These are phyloP conservation scores for Silene uniflora DNA, from an alignment of 148 eudicot species.

Conservation along the genomic window DNA sequence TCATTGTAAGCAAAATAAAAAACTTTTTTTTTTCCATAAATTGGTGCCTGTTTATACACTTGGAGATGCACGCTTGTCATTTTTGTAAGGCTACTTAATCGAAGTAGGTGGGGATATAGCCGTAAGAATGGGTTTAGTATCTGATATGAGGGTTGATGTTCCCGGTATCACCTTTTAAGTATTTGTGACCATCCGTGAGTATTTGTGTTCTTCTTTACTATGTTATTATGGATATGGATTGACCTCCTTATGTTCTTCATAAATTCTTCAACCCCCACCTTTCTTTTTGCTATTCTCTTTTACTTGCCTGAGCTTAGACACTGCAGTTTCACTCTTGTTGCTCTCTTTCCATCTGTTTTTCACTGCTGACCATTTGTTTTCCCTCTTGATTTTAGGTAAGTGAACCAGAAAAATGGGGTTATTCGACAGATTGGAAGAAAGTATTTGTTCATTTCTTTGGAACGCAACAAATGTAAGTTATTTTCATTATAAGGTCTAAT, in stretches of 20 bases:
- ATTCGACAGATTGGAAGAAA: slow-evolving; percentile 71
- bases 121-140: neutral
- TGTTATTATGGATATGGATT: neutral
- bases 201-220: neutral
- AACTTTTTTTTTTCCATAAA: no score
- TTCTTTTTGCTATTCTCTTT: neutral
- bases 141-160: neutral
- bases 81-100: neutral
- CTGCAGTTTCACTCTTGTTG: neutral
- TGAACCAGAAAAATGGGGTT: slow-evolving; percentile 90
- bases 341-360: neutral
- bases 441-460: slow-evolving; percentile 84
- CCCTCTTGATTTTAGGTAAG: slow-evolving; percentile 58
- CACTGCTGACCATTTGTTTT: slow-evolving; percentile 11
- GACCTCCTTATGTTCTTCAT: neutral
- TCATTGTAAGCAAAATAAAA: neutral
- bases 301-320: neutral
- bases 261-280: neutral
- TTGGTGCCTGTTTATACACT: neutral
- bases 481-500: neutral
- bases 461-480: slow-evolving; percentile 88
- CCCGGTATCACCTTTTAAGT: neutral
- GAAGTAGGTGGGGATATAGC: neutral
- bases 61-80: neutral
- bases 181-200: neutral